Conservation (phyloP, 2,329 filamentous ascomycete species). For the Trichoderma breve region DNA sequence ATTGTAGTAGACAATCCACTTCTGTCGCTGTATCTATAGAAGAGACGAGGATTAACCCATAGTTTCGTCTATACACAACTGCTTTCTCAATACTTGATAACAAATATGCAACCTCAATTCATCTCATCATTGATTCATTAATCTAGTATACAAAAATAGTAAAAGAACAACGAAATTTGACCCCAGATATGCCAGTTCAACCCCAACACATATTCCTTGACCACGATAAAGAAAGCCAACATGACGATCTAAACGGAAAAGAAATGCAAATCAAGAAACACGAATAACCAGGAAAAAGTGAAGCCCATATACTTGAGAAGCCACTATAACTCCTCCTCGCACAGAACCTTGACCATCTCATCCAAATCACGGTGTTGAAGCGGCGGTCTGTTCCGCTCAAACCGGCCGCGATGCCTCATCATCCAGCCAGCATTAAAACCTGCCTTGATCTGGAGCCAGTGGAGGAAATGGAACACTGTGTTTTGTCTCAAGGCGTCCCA, state of each 20-base stretch:
- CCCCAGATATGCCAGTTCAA: not conserved
- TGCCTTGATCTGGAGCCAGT: not conserved
- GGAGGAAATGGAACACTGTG: constrained; percentile 3
- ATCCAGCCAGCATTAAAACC: not conserved
- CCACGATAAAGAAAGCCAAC: not conserved
- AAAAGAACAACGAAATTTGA: not conserved
- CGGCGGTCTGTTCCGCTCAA: not conserved
- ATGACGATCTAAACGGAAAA: not conserved
- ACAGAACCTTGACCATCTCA: not conserved
- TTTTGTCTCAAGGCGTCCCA: not conserved
- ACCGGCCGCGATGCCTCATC: not conserved
- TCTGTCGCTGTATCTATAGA: not conserved
- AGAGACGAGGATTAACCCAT: not conserved
- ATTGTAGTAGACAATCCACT: not conserved
- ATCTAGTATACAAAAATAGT: not conserved
- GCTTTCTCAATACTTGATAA: not conserved
- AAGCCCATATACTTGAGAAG: not conserved
- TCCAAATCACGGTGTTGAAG: not conserved
- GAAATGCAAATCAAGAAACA: not conserved
- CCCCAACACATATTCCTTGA: not conserved
- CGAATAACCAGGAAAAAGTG: not conserved
- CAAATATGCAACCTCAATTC: not conserved
- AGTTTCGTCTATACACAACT: not conserved
- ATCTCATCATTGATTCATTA: not conserved
- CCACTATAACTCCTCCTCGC: not conserved